Base-by-base conservation (phyloP, 2,329 filamentous ascomycete genomes). In the Fusarium subtropicale region DNA sequence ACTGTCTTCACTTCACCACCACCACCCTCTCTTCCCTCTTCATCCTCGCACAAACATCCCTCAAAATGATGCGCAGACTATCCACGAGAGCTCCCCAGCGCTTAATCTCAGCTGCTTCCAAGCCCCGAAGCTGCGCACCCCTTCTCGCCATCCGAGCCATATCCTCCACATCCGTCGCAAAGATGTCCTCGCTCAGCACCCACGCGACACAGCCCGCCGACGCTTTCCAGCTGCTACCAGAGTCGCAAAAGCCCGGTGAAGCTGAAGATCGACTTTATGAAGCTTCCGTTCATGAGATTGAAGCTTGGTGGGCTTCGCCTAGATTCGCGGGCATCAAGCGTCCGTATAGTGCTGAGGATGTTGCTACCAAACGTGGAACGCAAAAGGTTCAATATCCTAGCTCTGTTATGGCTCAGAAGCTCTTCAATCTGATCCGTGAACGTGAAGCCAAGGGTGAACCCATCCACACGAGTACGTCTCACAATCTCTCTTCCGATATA, bases 391-490 rank as follows among this genome's bases (percentile, higher is more conserved):
- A 87, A 52, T 98, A 97, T 73, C 92, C 96, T 1, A 97, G 94
- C 81, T 97, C 94, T 16, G 82, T 97, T 66, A 97, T 97, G 92
- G 96, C 95, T 1, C 87, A 93, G 76, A 98, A 99, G 82, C 87
- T 99, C 7, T 99, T 97, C 82, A 91, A 97, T 78, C 81, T 98
- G 72, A 84, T 99, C 57, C 90, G 91, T 69, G 90, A 97, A 81
- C 87, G 92, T 69, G 87, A 89, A 46, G 87, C 91, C 39, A 88
- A 91, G 74, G 93, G 93, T 66, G 87, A 97, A 79, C 96, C 96
- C 22, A 92, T 98, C 64, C 95, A 98, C 80, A 98, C 96, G 18
- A 94, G 92, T 95, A 83, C 77, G 89, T 69, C 24, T 56, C 3
- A 16, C 20, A 13, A 31, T n/a, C n/a, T 2, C 26, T 24, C 16